These are phyloP conservation scores for Fraxinus platypoda DNA, from an alignment of 305 asterid genomes.

Conservation along the genomic window DNA sequence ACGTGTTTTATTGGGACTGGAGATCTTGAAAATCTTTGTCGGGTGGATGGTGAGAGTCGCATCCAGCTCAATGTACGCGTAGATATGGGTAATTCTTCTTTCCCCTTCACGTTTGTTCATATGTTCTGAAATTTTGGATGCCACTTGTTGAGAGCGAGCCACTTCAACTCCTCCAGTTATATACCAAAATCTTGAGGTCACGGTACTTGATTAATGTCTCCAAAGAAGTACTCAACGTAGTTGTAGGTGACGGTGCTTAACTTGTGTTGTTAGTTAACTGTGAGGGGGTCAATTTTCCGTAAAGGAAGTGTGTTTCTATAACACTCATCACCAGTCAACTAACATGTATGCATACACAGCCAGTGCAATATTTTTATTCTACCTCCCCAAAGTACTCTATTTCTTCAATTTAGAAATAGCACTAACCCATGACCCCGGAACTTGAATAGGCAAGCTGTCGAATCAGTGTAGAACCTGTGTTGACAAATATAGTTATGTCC, in stretches of 20 bases:
- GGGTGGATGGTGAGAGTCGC: neutral
- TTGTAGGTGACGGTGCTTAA: neutral
- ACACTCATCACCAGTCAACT: neutral
- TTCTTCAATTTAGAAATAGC: neutral
- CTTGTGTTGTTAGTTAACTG: neutral
- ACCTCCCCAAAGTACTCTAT: too few species aligned
- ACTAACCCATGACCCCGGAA: neutral
- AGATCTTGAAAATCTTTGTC: conserved; percentile 24
- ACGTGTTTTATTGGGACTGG: conserved; percentile 30
- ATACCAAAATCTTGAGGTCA: too few species aligned
- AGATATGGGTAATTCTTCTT: too few species aligned
- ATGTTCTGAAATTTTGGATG: too few species aligned
- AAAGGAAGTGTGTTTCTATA: too few species aligned
- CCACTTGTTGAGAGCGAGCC: too few species aligned
- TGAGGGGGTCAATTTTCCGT: neutral
- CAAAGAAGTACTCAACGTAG: neutral
- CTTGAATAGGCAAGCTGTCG: neutral
- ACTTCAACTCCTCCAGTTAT: too few species aligned
- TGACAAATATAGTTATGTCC: too few species aligned
- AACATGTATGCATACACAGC: neutral
- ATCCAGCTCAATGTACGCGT: conserved; percentile 26
- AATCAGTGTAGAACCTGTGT: neutral
- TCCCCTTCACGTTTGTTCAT: too few species aligned
- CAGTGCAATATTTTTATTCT: neutral
- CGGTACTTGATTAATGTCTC: too few species aligned